Percentiles rank a stretch among this genome's conserved stretches.
Conservation (phyloP, 2,329 filamentous ascomycete species). For the Penicillium paneum region DNA sequence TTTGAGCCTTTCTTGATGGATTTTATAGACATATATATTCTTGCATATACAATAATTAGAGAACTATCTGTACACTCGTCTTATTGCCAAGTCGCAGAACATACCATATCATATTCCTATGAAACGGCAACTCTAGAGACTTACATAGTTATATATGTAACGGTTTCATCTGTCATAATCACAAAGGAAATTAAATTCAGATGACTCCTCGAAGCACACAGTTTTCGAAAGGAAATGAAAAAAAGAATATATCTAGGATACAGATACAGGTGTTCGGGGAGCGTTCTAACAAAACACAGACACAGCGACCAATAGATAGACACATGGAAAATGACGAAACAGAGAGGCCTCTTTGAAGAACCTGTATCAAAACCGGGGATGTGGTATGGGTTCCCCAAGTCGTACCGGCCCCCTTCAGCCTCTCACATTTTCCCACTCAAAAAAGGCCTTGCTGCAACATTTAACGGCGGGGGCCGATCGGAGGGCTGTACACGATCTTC, state of each 20-base stretch:
- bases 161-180: constrained; percentile 12
- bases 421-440: constrained; percentile 33
- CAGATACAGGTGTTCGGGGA: constrained; percentile 42
- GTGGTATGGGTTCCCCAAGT: constrained; percentile 27
- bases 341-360: constrained; percentile 21
- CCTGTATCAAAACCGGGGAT: constrained; percentile 22
- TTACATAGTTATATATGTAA: background rate
- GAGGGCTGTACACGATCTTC: constrained; percentile 85
- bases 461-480: constrained; percentile 44
- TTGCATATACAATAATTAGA: background rate
- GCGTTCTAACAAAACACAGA: constrained; percentile 40
- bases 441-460: constrained; percentile 26
- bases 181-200: constrained; percentile 41
- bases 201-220: constrained; percentile 38
- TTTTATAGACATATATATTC: background rate
- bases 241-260: constrained; percentile 42
- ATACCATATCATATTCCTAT: background rate
- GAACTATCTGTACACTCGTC: background rate
- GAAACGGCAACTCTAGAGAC: background rate
- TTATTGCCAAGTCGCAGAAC: background rate
- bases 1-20: background rate
- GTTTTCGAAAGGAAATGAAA: constrained; percentile 37
- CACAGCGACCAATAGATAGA: constrained; percentile 30
- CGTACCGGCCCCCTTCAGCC: constrained; percentile 24
- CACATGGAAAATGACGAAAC: constrained; percentile 27